Conservation (phyloP, 2,329 filamentous ascomycete genomes). For the Xylaria sp. region DNA sequence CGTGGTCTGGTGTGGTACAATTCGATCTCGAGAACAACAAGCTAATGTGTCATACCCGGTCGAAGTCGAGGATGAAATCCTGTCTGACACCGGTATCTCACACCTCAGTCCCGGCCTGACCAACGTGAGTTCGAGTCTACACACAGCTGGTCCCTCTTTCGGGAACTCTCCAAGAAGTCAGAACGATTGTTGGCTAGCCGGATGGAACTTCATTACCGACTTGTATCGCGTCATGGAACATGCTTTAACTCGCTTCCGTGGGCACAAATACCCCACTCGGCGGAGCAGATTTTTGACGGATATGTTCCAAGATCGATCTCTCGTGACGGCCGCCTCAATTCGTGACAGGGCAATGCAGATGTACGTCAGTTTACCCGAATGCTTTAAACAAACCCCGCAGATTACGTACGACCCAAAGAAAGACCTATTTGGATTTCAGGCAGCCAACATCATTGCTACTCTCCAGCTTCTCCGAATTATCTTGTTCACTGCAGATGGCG, state of each 20-base stretch:
- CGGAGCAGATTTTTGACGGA: constrained; percentile 9
- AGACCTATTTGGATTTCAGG: constrained; percentile 31
- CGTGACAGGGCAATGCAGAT: constrained; percentile 10
- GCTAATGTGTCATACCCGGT: constrained; percentile 24
- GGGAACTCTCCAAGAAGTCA: background rate
- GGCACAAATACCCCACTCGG: background rate
- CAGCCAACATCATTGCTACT: constrained; percentile 26
- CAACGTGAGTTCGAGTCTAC: constrained; percentile 5
- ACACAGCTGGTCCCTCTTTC: constrained; percentile 7
- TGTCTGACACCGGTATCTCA: constrained; percentile 14
- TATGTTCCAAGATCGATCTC: constrained; percentile 19
- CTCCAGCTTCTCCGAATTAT: constrained; percentile 24
- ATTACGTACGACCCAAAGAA: constrained; percentile 26
- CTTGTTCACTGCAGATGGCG: constrained; percentile 22
- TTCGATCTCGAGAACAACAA: constrained; percentile 27
- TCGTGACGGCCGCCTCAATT: constrained; percentile 18
- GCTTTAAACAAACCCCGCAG: constrained; percentile 18
- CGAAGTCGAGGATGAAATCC: constrained; percentile 27
- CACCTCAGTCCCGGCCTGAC: background rate
- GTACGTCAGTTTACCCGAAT: constrained; percentile 24
- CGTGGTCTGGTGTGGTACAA: constrained; percentile 16
- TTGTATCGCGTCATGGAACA: constrained; percentile 28
- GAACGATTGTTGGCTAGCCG: constrained; percentile 22
- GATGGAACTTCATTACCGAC: constrained; percentile 31
- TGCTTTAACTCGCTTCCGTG: constrained; percentile 19